Conservation (phyloP, 2,329 filamentous ascomycete genomes). For the Xylariaceae sp. region DNA sequence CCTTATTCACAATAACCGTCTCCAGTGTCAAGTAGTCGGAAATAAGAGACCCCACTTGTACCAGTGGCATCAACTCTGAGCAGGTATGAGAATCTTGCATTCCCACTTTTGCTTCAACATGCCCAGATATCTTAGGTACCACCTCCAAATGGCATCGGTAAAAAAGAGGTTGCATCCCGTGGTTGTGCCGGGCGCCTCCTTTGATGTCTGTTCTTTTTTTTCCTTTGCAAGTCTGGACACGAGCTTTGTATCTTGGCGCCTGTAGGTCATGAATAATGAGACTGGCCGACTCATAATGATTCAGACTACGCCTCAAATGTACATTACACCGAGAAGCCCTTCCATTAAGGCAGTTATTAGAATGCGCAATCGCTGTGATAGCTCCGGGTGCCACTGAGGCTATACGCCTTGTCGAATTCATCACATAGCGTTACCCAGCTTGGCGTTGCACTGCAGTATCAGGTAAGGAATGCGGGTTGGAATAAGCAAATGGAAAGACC, state of each 20-base stretch:
- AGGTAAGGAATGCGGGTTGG: constrained; percentile 6
- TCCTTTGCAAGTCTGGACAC: background rate
- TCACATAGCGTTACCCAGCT: constrained; percentile 10
- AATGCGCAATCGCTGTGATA: too few species aligned
- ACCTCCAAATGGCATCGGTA: background rate
- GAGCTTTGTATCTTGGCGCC: constrained; percentile 6
- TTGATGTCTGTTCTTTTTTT: background rate
- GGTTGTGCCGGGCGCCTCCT: constrained; percentile 8
- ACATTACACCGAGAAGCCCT: background rate
- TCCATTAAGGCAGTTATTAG: background rate
- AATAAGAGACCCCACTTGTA: background rate
- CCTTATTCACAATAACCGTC: background rate
- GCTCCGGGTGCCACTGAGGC: too few species aligned
- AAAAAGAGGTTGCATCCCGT: background rate
- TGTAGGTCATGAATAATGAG: constrained; percentile 5
- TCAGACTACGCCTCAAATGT: too few species aligned
- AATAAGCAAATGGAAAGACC: constrained; percentile 17
- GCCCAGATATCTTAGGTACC: too few species aligned
- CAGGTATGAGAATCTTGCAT: background rate
- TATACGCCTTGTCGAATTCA: constrained; percentile 5
- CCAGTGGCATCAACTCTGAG: background rate
- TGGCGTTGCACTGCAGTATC: constrained; percentile 17
- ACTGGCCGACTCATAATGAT: constrained; percentile 3
- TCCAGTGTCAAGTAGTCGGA: background rate
- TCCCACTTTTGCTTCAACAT: background rate